Conservation (phyloP, 331 rosid species). For the Malus hybrid region DNA sequence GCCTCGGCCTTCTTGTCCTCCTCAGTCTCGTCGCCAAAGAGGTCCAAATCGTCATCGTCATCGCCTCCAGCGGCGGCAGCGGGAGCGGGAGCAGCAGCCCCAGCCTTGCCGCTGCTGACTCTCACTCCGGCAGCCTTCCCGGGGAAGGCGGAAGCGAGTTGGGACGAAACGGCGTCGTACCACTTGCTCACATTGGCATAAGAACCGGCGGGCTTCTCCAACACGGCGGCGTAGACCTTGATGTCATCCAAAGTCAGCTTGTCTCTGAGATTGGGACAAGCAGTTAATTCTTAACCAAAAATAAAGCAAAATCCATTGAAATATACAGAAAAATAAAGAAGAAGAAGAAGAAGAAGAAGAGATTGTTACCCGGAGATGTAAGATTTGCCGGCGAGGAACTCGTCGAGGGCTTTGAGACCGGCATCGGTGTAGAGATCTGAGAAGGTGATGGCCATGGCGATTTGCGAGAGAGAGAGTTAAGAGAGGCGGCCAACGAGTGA, state of each 20-base stretch:
- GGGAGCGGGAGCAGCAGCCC: constrained; percentile 29
- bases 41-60: constrained; percentile 78
- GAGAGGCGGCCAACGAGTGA: background rate
- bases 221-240: constrained; percentile 62
- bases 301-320: background rate
- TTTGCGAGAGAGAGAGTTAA: background rate
- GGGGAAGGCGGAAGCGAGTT: constrained; percentile 59
- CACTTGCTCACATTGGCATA: constrained; percentile 53
- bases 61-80: constrained; percentile 43
- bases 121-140: constrained; percentile 66
- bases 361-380: constrained; percentile 54
- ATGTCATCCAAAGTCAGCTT: constrained; percentile 69
- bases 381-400: constrained; percentile 56
- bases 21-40: constrained; percentile 89
- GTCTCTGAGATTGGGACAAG: constrained; percentile 24
- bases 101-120: constrained; percentile 31
- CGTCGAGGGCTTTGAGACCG: constrained; percentile 69
- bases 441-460: constrained; percentile 62
- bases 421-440: constrained; percentile 77
- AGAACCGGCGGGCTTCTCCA: constrained; percentile 42
- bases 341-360: background rate
- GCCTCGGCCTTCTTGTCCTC: constrained; percentile 87
- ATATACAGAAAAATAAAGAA: too few species aligned
- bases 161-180: constrained; percentile 54
- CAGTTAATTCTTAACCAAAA: background rate